Conservation (phyloP, 345 rosid species). For the Sisymbrium altissimum region DNA sequence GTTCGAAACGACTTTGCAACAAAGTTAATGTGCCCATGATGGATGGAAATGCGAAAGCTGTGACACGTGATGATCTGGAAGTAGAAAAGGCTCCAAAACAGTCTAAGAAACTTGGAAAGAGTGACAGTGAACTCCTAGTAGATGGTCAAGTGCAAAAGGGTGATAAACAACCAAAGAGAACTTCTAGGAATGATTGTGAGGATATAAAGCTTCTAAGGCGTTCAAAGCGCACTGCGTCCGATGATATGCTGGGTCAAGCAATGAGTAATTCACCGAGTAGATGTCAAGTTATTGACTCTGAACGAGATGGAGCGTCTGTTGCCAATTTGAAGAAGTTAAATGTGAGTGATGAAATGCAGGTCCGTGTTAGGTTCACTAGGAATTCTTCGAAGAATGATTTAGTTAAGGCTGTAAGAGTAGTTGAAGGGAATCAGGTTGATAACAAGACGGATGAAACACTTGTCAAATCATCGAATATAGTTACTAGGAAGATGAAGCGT, state of each 20-base stretch:
- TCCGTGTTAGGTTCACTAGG: not conserved
- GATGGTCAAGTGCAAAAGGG: not conserved
- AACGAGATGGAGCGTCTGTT: not conserved
- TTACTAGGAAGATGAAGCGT: slow-evolving; percentile 10
- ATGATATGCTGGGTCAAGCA: not conserved
- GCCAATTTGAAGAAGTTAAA: not conserved
- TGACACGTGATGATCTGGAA: not conserved
- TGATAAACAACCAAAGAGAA: not conserved
- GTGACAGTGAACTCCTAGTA: not conserved
- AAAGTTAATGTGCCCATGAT: not conserved
- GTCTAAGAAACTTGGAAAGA: not conserved
- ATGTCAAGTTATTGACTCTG: not conserved
- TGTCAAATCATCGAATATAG: not conserved
- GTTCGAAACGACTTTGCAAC: not conserved
- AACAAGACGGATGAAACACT: not conserved
- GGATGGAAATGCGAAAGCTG: not conserved
- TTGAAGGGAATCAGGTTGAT: slow-evolving; percentile 11
- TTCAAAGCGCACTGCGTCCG: not conserved
- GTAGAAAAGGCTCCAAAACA: not conserved
- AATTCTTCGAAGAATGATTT: not conserved
- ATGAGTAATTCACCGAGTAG: not conserved
- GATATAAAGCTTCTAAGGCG: not conserved
- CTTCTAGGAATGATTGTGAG: not conserved
- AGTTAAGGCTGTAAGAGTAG: not conserved
- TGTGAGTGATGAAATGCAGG: not conserved